These are phyloP conservation scores for Potentilla sterilis DNA, from an alignment of 306 rosid species.

Conservation along the genomic window DNA sequence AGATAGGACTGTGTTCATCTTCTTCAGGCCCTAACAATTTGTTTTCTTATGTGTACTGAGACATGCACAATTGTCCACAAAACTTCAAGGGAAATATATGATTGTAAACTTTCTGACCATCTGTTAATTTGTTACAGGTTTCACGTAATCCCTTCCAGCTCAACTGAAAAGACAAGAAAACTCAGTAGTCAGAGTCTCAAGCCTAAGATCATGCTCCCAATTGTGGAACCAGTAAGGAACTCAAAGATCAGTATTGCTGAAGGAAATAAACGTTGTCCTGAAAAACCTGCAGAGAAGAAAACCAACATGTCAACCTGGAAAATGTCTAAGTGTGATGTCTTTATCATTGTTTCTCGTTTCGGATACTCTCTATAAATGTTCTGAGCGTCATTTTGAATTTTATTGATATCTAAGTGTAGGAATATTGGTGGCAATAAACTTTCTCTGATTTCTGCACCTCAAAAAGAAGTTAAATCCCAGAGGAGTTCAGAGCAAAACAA, in stretches of 20 bases:
- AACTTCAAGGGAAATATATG: constrained; percentile 16
- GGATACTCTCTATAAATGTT: constrained; percentile 8
- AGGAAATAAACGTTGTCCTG: constrained; percentile 44
- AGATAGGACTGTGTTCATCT: constrained; percentile 1
- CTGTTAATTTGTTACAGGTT: constrained; percentile 40
- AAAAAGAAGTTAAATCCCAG: constrained; percentile 34
- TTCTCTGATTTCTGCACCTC: constrained; percentile 34
- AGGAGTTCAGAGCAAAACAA: constrained; percentile 29
- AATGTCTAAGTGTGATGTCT: constrained; percentile 43
- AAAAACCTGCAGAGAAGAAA: constrained; percentile 39
- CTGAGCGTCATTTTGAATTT: constrained; percentile 22
- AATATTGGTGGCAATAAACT: constrained; percentile 34
- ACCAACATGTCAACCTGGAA: constrained; percentile 49
- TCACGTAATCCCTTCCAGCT: constrained; percentile 40
- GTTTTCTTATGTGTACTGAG: neutral
- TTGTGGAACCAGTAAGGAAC: constrained; percentile 37
- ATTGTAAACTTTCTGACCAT: constrained; percentile 19
- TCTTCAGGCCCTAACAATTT: neutral
- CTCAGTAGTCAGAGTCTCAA: constrained; percentile 34
- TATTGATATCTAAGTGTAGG: constrained; percentile 35
- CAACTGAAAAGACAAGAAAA: constrained; percentile 36
- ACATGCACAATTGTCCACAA: constrained; percentile 5
- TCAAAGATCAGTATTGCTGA: constrained; percentile 39
- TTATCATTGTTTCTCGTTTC: constrained; percentile 14
- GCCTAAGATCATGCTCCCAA: constrained; percentile 35